Evolutionary conservation across 1,284 basidiomycete species (phyloP).

Genomic region (Salmacisia buchloeana): DNA sequence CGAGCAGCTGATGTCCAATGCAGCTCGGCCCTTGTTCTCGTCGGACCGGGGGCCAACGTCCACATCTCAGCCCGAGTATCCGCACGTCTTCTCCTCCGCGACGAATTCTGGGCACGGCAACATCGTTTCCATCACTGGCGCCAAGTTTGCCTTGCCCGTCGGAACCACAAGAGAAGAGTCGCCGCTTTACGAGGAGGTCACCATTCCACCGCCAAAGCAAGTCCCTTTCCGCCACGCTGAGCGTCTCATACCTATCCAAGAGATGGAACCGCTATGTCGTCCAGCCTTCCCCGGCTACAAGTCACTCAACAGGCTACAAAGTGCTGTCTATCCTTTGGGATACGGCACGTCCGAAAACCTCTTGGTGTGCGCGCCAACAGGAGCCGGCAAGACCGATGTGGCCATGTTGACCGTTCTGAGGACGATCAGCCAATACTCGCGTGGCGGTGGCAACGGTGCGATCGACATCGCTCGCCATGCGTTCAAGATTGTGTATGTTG

Average conservation of each 20-base stretch:
- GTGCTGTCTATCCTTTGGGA: conserved; percentile 86
- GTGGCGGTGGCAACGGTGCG: conserved; percentile 54
- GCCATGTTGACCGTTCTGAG: conserved; percentile 91
- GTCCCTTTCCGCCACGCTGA: conserved; percentile 72
- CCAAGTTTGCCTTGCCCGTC: conserved; percentile 72
- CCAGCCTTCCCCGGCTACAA: conserved; percentile 88
- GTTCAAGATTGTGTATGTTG: conserved; percentile 98
- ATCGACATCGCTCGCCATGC: conserved; percentile 39
- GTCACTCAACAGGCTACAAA: conserved; percentile 88
- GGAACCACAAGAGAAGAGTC: conserved; percentile 68
- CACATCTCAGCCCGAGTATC: conserved; percentile 61
- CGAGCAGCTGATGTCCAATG: conserved; percentile 60
- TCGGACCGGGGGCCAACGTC: conserved; percentile 58
- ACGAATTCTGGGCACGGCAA: conserved; percentile 57
- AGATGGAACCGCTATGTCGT: conserved; percentile 71
- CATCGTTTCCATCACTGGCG: conserved; percentile 67
- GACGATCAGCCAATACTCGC: conserved; percentile 70
- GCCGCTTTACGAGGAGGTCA: conserved; percentile 65
- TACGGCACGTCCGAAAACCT: conserved; percentile 94
- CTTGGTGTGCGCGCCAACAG: conserved; percentile 60
- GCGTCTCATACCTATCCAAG: conserved; percentile 65
- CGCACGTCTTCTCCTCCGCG: conserved; percentile 80
- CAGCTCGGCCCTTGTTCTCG: conserved; percentile 61
- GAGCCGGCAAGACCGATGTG: conserved; percentile 90
- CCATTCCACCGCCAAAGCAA: conserved; percentile 75